Base-by-base conservation (phyloP, 2,329 filamentous ascomycete species). In the Helotiales sp. region DNA sequence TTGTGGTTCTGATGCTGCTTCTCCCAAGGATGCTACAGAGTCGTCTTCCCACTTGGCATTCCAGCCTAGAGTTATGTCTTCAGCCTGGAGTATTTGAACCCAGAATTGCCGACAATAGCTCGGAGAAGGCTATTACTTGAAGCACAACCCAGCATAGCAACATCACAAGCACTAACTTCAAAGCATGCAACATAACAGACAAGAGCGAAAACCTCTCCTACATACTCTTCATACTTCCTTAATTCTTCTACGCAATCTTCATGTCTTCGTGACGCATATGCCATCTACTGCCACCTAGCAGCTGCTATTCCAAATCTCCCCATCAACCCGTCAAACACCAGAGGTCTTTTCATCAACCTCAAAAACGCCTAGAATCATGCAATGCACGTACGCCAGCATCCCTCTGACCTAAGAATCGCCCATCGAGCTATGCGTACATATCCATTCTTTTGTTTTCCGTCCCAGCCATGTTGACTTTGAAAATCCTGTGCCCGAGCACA, bases 301-400 rank as follows among this genome's bases (percentile, higher is more conserved):
- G 49, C 49, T 58, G 54, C 46, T 52, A 52, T 56, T 27, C 60
- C 51, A 62, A 59, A 40, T 46, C 48, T 13, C 31, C 22, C 36
- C 19, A 19, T 9, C 40, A 4, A 15, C 54, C 42, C 52, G 44
- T 48, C 30, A n/a, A 54, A 58, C 31, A 56, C 47, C 54, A 51
- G 44, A 54, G 22, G 47, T 58, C 36, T 24, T 17, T n/a, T 34
- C 12, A 15, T 25, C 49, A 54, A 57, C 31, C 49, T 17, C 49
- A n/a, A 27, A 44, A 61, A 60, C 58, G 55, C 58, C 61, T 54
- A 48, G 34, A 24, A 49, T 52, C 52, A 60, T 62, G 60, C 55
- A 31, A 34, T 22, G 46, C 29, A 42, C n/a, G 17, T 17, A 9
- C 49, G 42, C 38, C 48, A 34, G 40, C 47, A 30, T n/a, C n/a